phyloP scores from a whole-genome alignment of 1,284 basidiomycete species.

The Uromyces viciae-fabae region DNA sequence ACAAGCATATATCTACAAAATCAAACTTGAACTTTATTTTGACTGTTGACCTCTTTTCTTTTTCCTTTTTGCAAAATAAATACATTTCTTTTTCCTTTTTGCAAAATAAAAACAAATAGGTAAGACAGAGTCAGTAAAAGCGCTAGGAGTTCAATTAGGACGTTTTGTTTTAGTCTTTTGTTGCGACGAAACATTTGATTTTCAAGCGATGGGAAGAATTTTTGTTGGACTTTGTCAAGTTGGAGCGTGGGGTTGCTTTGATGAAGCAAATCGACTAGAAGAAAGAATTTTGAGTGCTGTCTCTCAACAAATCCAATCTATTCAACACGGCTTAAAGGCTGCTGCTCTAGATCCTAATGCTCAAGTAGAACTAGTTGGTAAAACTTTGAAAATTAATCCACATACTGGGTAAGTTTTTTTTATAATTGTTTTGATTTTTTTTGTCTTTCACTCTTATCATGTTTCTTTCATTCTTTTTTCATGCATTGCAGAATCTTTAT shows the following conservation, averaged over 20 bases:
- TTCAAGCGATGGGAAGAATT: slow-evolving; percentile 99
- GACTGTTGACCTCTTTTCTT: neutral
- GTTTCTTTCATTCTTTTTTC: neutral
- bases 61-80: neutral
- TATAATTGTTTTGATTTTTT: neutral
- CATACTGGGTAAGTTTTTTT: slow-evolving; percentile 69
- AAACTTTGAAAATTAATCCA: slow-evolving; percentile 83
- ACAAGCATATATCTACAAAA: too few species aligned
- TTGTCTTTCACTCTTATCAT: slow-evolving; percentile 9
- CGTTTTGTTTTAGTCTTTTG: slow-evolving; percentile 98
- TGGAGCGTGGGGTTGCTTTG: slow-evolving; percentile 98
- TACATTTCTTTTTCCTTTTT: slow-evolving; percentile 7
- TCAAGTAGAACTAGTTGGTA: slow-evolving; percentile 94
- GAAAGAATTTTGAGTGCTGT: slow-evolving; percentile 97
- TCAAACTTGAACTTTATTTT: neutral
- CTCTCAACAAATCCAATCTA: slow-evolving; percentile 97
- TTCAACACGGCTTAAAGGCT: slow-evolving; percentile 86
- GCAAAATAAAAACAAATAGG: too few species aligned
- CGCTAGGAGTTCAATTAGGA: slow-evolving; percentile 92
- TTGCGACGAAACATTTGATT: slow-evolving; percentile 99
- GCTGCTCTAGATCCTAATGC: slow-evolving; percentile 74
- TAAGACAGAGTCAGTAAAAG: slow-evolving; percentile 99
- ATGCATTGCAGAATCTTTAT: slow-evolving; percentile 73
- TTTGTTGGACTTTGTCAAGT: slow-evolving; percentile 98
- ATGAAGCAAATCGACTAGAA: slow-evolving; percentile 81